Percentiles rank a stretch among this genome's conserved stretches.
Conservation (phyloP, 371 early-diverging fungal genomes). For the Fennellomyces sp. region DNA sequence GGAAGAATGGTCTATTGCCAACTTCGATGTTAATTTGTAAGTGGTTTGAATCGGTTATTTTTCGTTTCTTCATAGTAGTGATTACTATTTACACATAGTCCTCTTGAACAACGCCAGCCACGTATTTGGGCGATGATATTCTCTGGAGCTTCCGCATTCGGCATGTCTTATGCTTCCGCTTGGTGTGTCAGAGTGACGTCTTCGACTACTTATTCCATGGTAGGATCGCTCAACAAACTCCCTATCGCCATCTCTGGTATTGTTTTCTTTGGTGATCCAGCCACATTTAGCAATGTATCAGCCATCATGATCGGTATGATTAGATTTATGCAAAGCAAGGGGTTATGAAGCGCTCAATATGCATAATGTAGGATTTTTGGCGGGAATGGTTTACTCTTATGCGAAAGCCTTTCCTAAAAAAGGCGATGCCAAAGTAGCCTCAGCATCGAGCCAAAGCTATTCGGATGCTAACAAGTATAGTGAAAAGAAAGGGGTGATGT, state of each 20-base stretch:
- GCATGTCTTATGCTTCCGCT: constrained; percentile 90
- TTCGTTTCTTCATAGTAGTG: background rate
- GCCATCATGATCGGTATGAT: constrained; percentile 80
- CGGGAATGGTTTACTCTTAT: constrained; percentile 86
- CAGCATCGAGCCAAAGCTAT: constrained; percentile 35
- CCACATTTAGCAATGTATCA: constrained; percentile 77
- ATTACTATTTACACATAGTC: constrained; percentile 24
- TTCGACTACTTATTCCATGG: constrained; percentile 98
- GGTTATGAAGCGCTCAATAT: no score
- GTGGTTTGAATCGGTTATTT: constrained; percentile 15
- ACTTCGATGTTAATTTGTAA: constrained; percentile 63
- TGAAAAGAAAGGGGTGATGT: no score
- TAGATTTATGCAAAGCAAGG: no score
- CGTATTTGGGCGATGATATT: constrained; percentile 76
- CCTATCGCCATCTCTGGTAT: constrained; percentile 96
- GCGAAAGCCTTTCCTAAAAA: constrained; percentile 52
- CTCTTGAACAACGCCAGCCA: constrained; percentile 47
- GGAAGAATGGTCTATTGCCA: constrained; percentile 74
- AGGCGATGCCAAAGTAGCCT: constrained; percentile 9
- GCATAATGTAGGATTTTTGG: constrained; percentile 62
- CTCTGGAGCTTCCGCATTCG: constrained; percentile 88
- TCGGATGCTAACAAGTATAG: constrained; percentile 27
- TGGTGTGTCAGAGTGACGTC: constrained; percentile 96
- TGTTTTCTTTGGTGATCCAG: constrained; percentile 91
- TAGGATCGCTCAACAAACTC: constrained; percentile 98